Evolutionary conservation across 2,329 filamentous ascomycete species (phyloP).

Genomic region (Coniosporium tulheliwenetii): DNA sequence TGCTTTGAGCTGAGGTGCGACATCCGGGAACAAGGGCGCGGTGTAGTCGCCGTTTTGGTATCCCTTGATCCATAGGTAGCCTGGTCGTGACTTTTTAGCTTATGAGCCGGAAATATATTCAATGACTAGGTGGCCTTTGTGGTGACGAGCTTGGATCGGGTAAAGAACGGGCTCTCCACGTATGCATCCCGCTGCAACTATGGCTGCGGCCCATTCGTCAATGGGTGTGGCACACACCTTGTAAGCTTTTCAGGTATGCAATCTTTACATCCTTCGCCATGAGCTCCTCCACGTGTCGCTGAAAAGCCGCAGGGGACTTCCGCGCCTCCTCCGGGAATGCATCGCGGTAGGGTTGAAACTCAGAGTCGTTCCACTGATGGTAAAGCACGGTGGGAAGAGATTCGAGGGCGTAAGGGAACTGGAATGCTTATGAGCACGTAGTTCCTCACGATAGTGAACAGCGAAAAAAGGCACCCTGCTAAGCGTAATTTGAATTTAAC

Average conservation of each 20-base stretch:
- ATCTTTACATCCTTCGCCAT: conserved; percentile 59
- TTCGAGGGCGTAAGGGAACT: conserved; percentile 66
- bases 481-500: too few relatives aligned
- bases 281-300: conserved; percentile 54
- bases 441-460: conserved; percentile 11
- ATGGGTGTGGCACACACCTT: conserved; percentile 26
- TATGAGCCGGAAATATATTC: conserved; percentile 5
- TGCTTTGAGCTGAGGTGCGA: conserved; percentile 42
- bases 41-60: conserved; percentile 55
- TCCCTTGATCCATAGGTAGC: conserved; percentile 61
- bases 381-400: conserved; percentile 49
- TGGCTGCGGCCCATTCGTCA: not conserved
- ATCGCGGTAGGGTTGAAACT: conserved; percentile 51
- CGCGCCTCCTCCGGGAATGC: conserved; percentile 54
- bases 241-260: conserved; percentile 62
- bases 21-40: conserved; percentile 61
- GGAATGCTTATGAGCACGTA: conserved; percentile 8
- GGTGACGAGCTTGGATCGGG: not conserved
- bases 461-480: not conserved
- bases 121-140: not conserved
- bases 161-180: too few relatives aligned
- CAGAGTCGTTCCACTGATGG: conserved; percentile 48
- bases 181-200: too few relatives aligned
- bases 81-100: conserved; percentile 12
- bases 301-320: conserved; percentile 41